Evolutionary conservation across 2,329 filamentous ascomycete genomes (phyloP).

Genomic region (Fusarium tupiense): DNA sequence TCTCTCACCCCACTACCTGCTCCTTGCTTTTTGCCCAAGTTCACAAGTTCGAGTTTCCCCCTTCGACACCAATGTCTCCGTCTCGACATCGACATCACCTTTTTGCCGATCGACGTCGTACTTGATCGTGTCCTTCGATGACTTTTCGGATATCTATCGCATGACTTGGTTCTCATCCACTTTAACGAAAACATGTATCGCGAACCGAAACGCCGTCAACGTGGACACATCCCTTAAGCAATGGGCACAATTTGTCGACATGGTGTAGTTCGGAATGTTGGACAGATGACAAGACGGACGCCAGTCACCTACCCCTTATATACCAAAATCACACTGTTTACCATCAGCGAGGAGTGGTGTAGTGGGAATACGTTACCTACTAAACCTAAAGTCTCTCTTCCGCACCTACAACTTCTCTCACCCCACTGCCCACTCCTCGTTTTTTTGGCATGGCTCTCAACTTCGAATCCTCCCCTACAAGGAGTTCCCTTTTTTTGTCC

Average conservation of each 20-base stretch:
- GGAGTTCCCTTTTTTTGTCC: not conserved
- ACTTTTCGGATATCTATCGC: not conserved
- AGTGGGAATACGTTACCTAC: not conserved
- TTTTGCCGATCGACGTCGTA: not conserved
- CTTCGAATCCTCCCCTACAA: not conserved
- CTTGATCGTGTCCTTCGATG: not conserved
- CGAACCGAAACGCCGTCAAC: not conserved
- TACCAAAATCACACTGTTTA: not conserved
- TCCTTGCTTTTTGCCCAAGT: not conserved
- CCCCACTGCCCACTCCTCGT: not conserved
- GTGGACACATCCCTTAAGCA: not conserved
- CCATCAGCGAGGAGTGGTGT: not conserved
- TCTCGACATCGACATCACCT: not conserved
- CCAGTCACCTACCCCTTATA: not conserved
- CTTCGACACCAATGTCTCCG: not conserved
- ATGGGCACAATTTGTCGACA: not conserved
- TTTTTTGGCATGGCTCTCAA: not conserved
- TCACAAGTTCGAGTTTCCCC: not conserved
- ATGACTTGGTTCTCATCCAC: not conserved
- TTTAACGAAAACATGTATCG: not conserved
- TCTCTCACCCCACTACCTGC: not conserved
- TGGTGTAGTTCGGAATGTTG: not conserved
- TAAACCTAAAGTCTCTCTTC: not conserved
- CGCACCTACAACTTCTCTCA: not conserved
- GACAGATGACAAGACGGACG: not conserved